Base-by-base conservation (phyloP, 1,284 basidiomycete genomes). In the Cryptococcus sp. region DNA sequence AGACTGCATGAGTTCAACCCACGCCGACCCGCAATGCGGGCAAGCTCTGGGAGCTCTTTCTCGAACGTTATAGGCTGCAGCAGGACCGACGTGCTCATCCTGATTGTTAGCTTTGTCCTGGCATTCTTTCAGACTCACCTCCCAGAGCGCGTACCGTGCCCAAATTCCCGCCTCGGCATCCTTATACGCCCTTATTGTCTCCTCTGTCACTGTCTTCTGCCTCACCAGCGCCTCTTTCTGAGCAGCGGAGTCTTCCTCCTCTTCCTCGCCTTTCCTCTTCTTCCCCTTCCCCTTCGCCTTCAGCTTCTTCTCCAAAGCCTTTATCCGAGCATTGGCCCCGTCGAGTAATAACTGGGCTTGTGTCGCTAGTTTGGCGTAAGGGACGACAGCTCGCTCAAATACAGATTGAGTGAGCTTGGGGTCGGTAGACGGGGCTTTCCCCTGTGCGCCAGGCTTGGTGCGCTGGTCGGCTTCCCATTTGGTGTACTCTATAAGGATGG, bases 381-480 rank as follows among this genome's bases (percentile, higher is more conserved):
- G 84, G 2, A 85, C 79, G 46, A 92, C 84, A 0, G 89, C 86
- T 11, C 91, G 83, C 71, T 94, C 90, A 65, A 87, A 89, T 1
- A 91, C 78, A 1, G 80, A 80, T 4, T 78, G 76, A 28, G 87
- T 79, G 7, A 91, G 78, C 39, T 81, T 79, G 4, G 82, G 61
- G 65, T 92, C 86, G 20, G 54, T 38, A 11, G 55, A 48, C 1
- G 69, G 67, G 7, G 54, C 55, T 55, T 61, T 64, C 18, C 52
- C 56, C 11, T 49, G 39, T 16, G 64, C 61, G 0, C 85, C 85
- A 50, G 81, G 79, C 69, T 84, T 87, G 35, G 82, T 81, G 48
- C 76, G 67, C 9, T 59, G 57, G 39, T 75, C 73, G 7, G 68
- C 66, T 59, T 76, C 73, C 73, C 74, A 77, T 33, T 66, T 61